These are phyloP conservation scores for Acrocalymma vagum DNA, from an alignment of 2,329 filamentous ascomycete species.

Conservation along the genomic window DNA sequence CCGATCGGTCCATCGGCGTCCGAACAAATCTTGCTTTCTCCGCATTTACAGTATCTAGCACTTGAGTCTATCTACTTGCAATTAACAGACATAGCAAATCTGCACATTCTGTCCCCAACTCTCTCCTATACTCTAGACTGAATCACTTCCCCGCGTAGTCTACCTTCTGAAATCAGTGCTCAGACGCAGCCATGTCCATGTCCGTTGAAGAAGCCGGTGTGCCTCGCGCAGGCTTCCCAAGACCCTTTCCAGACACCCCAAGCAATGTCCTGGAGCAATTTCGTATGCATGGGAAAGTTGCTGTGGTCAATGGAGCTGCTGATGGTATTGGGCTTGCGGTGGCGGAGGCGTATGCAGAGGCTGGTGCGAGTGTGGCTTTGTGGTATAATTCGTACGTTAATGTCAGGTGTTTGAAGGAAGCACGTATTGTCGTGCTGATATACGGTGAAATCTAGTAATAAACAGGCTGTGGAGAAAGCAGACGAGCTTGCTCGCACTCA, in stretches of 20 bases:
- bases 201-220: constrained; percentile 38
- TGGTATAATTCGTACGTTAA: constrained; percentile 49
- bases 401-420: too few relatives aligned
- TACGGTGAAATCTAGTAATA: constrained; percentile 66
- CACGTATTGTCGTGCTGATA: too few relatives aligned
- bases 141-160: too few relatives aligned
- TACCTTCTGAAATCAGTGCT: too few relatives aligned
- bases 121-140: too few relatives aligned
- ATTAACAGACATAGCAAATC: too few relatives aligned
- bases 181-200: constrained; percentile 42
- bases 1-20: too few relatives aligned
- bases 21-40: too few relatives aligned
- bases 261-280: constrained; percentile 42
- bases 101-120: too few relatives aligned
- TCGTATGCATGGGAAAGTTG: constrained; percentile 48
- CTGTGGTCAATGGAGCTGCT: constrained; percentile 54
- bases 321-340: constrained; percentile 64
- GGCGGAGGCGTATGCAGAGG: constrained; percentile 48
- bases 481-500: constrained; percentile 64
- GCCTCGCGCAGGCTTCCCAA: constrained; percentile 33
- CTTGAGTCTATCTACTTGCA: too few relatives aligned
- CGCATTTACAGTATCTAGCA: too few relatives aligned
- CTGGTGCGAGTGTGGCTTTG: constrained; percentile 55
- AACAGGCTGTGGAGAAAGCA: constrained; percentile 67
- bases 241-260: constrained; percentile 33